Percentiles rank a stretch among this genome's conserved stretches.
These are phyloP conservation scores for Rhizopus sp. DNA, from an alignment of 371 early-diverging fungal genomes.

Conservation along the genomic window DNA sequence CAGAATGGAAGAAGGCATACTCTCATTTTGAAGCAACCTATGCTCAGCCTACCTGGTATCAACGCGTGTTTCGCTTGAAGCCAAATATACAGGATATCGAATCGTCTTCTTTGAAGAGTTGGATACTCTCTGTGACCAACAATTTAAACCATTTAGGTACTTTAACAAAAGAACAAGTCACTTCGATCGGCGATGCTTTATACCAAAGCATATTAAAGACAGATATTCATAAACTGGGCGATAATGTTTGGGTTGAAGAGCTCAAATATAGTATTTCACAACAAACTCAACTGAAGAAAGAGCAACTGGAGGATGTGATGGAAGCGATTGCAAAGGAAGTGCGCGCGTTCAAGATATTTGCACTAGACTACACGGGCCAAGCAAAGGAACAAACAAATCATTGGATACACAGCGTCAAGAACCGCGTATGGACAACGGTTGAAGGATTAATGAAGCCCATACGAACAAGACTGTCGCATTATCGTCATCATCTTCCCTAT, in stretches of 20 bases:
- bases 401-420: slow-evolving; percentile 7
- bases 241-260: slow-evolving; percentile 21
- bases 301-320: slow-evolving; percentile 15
- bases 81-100: slow-evolving; percentile 22
- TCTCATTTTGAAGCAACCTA: slow-evolving; percentile 7
- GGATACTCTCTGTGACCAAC: slow-evolving; percentile 14
- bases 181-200: slow-evolving; percentile 13
- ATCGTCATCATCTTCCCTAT: not conserved
- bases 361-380: slow-evolving; percentile 18
- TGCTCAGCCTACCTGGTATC: slow-evolving; percentile 24
- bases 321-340: slow-evolving; percentile 21
- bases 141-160: slow-evolving; percentile 4
- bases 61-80: slow-evolving; percentile 24
- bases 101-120: slow-evolving; percentile 14
- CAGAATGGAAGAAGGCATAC: slow-evolving; percentile 26
- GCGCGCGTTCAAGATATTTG: slow-evolving; percentile 19
- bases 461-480: not conserved
- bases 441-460: not conserved
- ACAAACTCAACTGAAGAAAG: slow-evolving; percentile 22
- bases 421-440: not conserved
- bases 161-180: slow-evolving; percentile 19
- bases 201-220: slow-evolving; percentile 12
- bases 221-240: slow-evolving; percentile 18
- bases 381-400: slow-evolving; percentile 9
- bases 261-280: slow-evolving; percentile 9